These are phyloP conservation scores for Penicillium canescens DNA, from an alignment of 495 filamentous ascomycete genomes.

Conservation along the genomic window DNA sequence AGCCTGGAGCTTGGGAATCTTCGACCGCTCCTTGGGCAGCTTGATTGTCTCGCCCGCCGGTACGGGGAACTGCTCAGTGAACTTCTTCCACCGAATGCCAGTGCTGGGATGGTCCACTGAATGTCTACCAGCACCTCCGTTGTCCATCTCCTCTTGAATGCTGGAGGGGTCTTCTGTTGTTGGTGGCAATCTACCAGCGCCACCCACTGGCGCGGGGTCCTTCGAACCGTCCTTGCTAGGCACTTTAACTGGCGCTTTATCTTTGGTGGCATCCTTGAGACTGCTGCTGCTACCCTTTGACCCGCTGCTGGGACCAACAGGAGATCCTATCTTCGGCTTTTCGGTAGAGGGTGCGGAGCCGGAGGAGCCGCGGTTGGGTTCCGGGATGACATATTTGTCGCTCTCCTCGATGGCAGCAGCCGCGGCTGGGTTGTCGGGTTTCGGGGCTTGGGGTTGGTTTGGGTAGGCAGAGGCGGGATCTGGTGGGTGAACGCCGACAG, in stretches of 20 bases:
- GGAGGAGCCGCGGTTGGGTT: slow-evolving; percentile 13
- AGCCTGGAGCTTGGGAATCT: slow-evolving; percentile 78
- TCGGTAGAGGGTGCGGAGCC: background rate
- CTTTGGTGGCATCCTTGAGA: background rate
- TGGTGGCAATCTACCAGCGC: background rate
- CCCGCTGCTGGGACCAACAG: slow-evolving; percentile 4
- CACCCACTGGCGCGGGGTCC: background rate
- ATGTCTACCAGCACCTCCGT: slow-evolving; percentile 32
- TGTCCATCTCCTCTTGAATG: slow-evolving; percentile 6
- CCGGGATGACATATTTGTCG: slow-evolving; percentile 9
- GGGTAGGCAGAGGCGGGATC: slow-evolving; percentile 3
- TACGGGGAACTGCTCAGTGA: slow-evolving; percentile 73
- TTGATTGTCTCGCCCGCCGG: slow-evolving; percentile 65
- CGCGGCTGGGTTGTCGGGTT: slow-evolving; percentile 2
- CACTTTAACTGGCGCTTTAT: background rate
- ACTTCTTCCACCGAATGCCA: slow-evolving; percentile 62
- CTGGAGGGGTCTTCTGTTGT: background rate
- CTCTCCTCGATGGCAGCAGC: slow-evolving; percentile 9
- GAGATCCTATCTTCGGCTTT: slow-evolving; percentile 5
- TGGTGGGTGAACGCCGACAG: slow-evolving; percentile 1
- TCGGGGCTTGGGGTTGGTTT: slow-evolving; percentile 1
- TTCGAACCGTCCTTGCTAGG: background rate
- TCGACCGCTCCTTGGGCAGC: slow-evolving; percentile 70
- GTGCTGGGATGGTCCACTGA: slow-evolving; percentile 39
- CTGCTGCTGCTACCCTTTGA: background rate